These are phyloP conservation scores for Agrocybe chaxingu DNA, from an alignment of 768 basidiomycete genomes.

Conservation along the genomic window DNA sequence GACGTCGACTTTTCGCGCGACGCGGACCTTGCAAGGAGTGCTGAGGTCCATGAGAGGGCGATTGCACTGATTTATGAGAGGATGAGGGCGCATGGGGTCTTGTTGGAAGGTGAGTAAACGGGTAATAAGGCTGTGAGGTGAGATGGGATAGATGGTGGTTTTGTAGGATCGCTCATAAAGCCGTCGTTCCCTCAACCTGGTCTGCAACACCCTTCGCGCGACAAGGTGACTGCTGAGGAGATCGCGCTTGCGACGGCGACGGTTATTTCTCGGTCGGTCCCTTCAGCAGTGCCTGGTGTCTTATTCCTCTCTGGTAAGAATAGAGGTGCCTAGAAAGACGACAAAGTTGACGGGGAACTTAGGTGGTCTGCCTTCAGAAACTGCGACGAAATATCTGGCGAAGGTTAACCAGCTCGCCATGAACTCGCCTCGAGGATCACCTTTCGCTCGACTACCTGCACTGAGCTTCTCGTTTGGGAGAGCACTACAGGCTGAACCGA, in stretches of 20 bases:
- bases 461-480: constrained; percentile 50
- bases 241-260: constrained; percentile 45
- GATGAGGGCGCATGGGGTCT: constrained; percentile 41
- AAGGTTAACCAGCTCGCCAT: constrained; percentile 37
- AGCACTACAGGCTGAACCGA: constrained; percentile 47
- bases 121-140: neutral
- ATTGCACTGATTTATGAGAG: constrained; percentile 43
- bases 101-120: constrained; percentile 41
- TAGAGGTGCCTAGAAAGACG: neutral
- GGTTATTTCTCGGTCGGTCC: constrained; percentile 41
- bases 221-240: constrained; percentile 31
- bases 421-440: constrained; percentile 26
- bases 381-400: constrained; percentile 38
- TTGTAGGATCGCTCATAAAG: constrained; percentile 45
- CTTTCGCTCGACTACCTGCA: constrained; percentile 37
- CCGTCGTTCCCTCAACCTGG: constrained; percentile 52
- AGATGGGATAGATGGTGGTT: neutral
- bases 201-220: constrained; percentile 35
- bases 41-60: constrained; percentile 43
- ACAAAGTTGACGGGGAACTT: neutral
- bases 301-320: constrained; percentile 46
- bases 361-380: constrained; percentile 42
- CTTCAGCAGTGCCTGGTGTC: constrained; percentile 43
- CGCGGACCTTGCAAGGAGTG: constrained; percentile 40
- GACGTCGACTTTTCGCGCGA: constrained; percentile 50